These are phyloP conservation scores for Areca catechu DNA, from an alignment of 176 grass and related monocot genomes.

Conservation along the genomic window DNA sequence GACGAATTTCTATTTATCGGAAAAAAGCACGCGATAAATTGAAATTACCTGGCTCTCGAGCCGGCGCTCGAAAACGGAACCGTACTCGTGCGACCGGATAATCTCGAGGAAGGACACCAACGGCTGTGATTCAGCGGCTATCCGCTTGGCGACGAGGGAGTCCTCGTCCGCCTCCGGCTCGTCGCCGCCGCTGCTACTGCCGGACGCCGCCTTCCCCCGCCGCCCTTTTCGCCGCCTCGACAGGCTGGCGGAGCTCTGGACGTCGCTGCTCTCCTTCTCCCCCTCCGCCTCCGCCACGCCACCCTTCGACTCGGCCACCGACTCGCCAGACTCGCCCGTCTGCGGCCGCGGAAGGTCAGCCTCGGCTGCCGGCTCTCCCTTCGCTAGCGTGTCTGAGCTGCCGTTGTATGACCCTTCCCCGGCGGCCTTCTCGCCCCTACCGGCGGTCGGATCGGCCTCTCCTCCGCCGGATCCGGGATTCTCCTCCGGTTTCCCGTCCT, in stretches of 20 bases:
- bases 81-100: conserved; percentile 47
- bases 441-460: neutral
- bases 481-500: neutral
- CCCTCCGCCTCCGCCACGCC: neutral
- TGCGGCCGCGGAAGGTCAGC: neutral
- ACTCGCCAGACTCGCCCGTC: conserved; percentile 52
- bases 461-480: neutral
- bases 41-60: conserved; percentile 72
- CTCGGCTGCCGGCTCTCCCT: neutral
- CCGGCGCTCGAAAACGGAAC: conserved; percentile 61
- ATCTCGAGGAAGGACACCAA: conserved; percentile 52
- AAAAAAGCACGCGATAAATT: too few relatives aligned
- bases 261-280: conserved; percentile 9
- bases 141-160: neutral
- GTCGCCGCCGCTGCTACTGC: too few relatives aligned
- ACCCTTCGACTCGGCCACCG: conserved; percentile 57
- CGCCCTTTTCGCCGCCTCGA: neutral
- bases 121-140: conserved; percentile 39
- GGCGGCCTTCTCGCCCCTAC: conserved; percentile 3
- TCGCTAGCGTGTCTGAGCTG: conserved; percentile 10
- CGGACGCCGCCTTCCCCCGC: neutral
- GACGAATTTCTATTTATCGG: too few relatives aligned
- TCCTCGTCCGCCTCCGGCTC: conserved; percentile 20
- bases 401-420: conserved; percentile 19
- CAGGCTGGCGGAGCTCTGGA: conserved; percentile 3